Evolutionary conservation across 805 yeast species (phyloP), one percentile per base, ranked within the genome.

Genomic region (Schizosaccharomyces japonicus): DNA sequence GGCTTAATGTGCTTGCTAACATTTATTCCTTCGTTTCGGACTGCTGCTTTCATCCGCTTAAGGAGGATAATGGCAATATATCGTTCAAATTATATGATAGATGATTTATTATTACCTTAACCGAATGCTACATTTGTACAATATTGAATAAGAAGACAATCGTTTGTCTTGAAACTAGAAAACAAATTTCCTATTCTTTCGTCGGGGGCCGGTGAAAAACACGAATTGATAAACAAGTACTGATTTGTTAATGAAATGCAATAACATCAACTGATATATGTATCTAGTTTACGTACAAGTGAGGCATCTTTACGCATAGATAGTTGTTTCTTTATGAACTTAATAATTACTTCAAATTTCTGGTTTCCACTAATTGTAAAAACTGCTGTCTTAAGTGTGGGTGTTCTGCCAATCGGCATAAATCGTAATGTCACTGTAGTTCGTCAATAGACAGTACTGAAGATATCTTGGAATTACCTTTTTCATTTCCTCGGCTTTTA

Each of bases 341-440:
- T 8, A 36, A 23, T 36, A 2, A 36, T 27, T 21, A 19, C 23
- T 17, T 36, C 42, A 23, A 36, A 36, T 17, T 27, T 17, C 13
- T 36, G 42, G 13, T 27, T 36, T 19, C 27, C 42, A 36, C 23
- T 36, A 10, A 36, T 36, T 3, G 42, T n/a, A 19, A 36, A 36
- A 15, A 36, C 42, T n/a, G 17, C 23, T 23, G 17, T 36, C 4
- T 27, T 25, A 15, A 36, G 42, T 21, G 23, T 19, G 23, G 42
- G 42, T 15, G 42, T 36, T 36, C 42, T 36, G 17, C 42, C 42
- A 36, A 36, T 36, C 15, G 42, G 27, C 4, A 19, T 36, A 19
- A 36, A 36, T 19, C 42, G 42, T 36, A 36, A 21, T 19, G 17
- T 36, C 10, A 36, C 42, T 36, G 3, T 4, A 10, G 42, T 36